Base-by-base conservation (phyloP, 257 asterid genomes). In the Lantana camara region DNA sequence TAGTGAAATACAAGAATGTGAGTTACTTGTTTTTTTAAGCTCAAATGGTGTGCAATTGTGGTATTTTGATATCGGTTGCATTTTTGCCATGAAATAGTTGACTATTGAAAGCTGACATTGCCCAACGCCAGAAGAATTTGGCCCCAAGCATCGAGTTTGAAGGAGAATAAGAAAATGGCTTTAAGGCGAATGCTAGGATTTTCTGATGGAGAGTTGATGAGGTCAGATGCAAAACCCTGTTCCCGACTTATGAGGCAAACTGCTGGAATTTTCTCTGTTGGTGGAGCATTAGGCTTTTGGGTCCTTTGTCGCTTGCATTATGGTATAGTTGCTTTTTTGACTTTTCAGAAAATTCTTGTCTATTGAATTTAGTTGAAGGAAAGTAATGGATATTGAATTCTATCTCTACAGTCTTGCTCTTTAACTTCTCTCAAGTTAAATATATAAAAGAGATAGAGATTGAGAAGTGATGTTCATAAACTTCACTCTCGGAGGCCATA, bases 221-320 rank as follows among this genome's bases (percentile, higher is more conserved):
- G 96, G 44, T 84, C 98, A 27, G 96, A 91, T 80, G 77, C 86
- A 57, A 89, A 91, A 69, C 96, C 96, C 0, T 86, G 98, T 72
- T 73, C 91, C 27, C 75, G 93, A 52, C 66, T 92, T 81, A 89
- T 82, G 95, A 79, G 93, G 67, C 96, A 89, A 66, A 86, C 97
- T 27, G 97, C 97, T 74, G 89, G 95, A 27, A 77, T 92, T 52
- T 89, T 84, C 59, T 65, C 88, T 0, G 83, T 91, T 17, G 98
- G 98, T 37, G 98, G 96, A 54, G 95, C 77, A 51, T 66, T 91
- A 53, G 95, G 96, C 44, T 89, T 91, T 76, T 89, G 98, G 98
- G 70, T 84, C 15, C 89, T 91, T 17, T 89, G 98, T 66, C 91
- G 98, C 75, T 72, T 92, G 89, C 95, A 88, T 35, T 9, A 35